Base-by-base conservation (phyloP, 306 rosid species). In the Cyamopsis tetragonoloba region DNA sequence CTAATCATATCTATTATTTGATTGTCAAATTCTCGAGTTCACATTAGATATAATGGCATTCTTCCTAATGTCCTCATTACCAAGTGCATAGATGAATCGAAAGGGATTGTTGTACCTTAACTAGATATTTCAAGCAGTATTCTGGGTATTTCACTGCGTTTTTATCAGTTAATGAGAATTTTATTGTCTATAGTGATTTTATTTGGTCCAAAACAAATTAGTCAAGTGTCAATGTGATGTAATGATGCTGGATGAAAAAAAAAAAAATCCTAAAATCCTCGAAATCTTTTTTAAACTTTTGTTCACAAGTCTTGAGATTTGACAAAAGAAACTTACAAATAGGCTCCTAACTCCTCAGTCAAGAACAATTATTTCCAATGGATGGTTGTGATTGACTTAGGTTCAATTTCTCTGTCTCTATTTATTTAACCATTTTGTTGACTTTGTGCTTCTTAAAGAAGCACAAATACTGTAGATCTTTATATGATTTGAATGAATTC, bases 361-460 rank as follows among this genome's bases (percentile, higher is more conserved):
- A 13, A 43, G 4, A 50, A 24, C 30, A 54, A 53, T 41, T 6
- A 59, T 32, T 64, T 51, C 44, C 31, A 38, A 53, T 44, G 56
- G 19, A 59, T 51, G 62, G 59, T 54, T 64, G 39, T 63, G 74
- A 65, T 44, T 58, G 71, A 66, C 49, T 3, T 43, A 63, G 1
- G 39, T 49, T 66, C 6, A 18, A 37, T 43, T 7, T 70, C 4
- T 18, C 0, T 53, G 13, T 70, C 17, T 70, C 31, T 43, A 12
- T 20, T 11, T 8, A 22, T 70, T 46, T 49, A 41, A 37, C n/a
- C n/a, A 14, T 57, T 77, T 62, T 12, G 22, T 72, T 71, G 67
- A 71, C 73, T 60, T 18, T 39, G 44, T 62, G 66, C 15, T 6
- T 61, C 20, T 58, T 2, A 39, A 62, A 50, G 48, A 34, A 70